These are phyloP conservation scores for Aspergillus novofumigatus DNA, from an alignment of 2,329 filamentous ascomycete genomes.

Conservation along the genomic window DNA sequence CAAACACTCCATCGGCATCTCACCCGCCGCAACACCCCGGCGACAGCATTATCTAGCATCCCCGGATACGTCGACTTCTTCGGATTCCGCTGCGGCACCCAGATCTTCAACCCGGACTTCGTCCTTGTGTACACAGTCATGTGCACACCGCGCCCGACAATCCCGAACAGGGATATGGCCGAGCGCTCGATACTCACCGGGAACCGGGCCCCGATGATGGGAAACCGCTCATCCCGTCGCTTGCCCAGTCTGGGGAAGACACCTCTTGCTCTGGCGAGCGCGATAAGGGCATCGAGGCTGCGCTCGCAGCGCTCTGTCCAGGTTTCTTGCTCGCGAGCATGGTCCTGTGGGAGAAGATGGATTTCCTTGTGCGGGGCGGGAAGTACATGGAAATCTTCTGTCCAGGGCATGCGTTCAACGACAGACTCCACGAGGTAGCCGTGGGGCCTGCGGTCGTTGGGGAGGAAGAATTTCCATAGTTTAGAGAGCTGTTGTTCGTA, in stretches of 20 bases:
- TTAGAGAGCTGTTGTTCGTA: neutral
- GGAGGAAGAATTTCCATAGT: conserved; percentile 9
- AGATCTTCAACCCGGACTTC: neutral
- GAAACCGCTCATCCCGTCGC: conserved; percentile 1
- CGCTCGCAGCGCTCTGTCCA: neutral
- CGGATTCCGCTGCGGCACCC: conserved; percentile 4
- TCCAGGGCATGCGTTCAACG: conserved; percentile 9
- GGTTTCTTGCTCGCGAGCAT: neutral
- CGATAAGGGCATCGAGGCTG: conserved; percentile 3
- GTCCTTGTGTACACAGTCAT: conserved; percentile 6
- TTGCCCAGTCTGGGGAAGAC: conserved; percentile 4
- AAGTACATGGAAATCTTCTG: conserved; percentile 3
- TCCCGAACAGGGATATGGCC: conserved; percentile 5
- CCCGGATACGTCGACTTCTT: conserved; percentile 4
- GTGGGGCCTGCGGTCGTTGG: conserved; percentile 6
- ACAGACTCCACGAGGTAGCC: conserved; percentile 3
- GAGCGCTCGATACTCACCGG: conserved; percentile 5
- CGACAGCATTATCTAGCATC: conserved; percentile 7
- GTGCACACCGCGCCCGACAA: conserved; percentile 6
- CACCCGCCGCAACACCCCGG: conserved; percentile 6
- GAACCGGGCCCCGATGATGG: conserved; percentile 5
- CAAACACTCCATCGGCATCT: conserved; percentile 7
- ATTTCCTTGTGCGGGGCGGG: neutral
- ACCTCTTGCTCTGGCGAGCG: neutral
- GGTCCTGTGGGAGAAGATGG: conserved; percentile 1